Base-by-base conservation (phyloP, 2,329 filamentous ascomycete species). In the Fusarium sp. region DNA sequence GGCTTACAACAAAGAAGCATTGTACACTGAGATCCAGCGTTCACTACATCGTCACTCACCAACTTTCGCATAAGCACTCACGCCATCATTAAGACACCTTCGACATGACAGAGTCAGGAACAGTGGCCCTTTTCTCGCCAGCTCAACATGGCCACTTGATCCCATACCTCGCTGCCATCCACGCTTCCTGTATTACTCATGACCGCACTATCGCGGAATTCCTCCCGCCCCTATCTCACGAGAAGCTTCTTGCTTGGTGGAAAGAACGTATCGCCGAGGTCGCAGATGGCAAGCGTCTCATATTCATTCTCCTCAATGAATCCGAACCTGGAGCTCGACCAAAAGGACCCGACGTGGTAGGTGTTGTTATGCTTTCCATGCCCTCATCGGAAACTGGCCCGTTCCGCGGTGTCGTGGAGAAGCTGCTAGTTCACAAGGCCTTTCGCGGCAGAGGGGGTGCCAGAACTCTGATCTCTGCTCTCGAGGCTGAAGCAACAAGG, bases 231-330 rank as follows among this genome's bases (percentile, higher is more conserved):
- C 78, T 90, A 34, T 83, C 83, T 48, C 81, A 87, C 73, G 80
- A 84, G 38, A 87, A 87, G 73, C 84, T 91, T 39, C 78, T 87
- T 31, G 70, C 79, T 10, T 90, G 85, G 82, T 91, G 88, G 88
- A 84, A 85, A 72, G 80, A 82, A 22, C 79, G 83, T 24, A 83
- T 86, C 54, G 78, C 81, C 22, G 84, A 88, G 72, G 81, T 85
- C 31, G 76, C 73, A 17, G 74, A 77, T 17, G 84, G 82, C 24
- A 78, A 75, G 15, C 80, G 87, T 14, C 76, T 85, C 66, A 89
- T 91, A 61, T 78, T 87, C 55, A 79, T 90, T 46, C 81, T 88
- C 28, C 76, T 88, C 40, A 77, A 79, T 33, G 78, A 81, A 45
- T 53, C 65, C 7, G 75, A 78, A 17, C 67, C 68, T 4, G 75